These are phyloP conservation scores for Pythium sp. DNA, from an alignment of 352 stramenopile species.

Conservation along the genomic window DNA sequence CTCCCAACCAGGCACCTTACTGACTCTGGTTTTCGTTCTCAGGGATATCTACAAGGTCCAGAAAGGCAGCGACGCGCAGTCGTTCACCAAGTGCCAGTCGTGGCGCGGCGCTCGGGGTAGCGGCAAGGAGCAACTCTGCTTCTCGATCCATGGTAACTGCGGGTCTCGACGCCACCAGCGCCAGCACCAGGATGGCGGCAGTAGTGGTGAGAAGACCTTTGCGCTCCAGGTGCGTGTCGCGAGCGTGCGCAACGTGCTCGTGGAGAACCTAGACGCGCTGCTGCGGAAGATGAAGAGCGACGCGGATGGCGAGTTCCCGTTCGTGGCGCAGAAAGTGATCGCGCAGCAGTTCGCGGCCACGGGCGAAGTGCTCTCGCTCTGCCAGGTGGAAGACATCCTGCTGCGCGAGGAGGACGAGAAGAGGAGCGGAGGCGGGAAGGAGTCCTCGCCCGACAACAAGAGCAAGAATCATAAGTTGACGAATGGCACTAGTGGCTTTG, in stretches of 20 bases:
- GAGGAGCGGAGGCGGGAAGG: conserved; percentile 11
- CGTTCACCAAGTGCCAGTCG: conserved; percentile 51
- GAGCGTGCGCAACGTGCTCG: conserved; percentile 45
- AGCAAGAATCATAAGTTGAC: neutral
- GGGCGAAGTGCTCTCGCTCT: conserved; percentile 37
- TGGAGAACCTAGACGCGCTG: conserved; percentile 44
- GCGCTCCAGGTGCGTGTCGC: conserved; percentile 43
- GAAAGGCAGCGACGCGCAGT: conserved; percentile 39
- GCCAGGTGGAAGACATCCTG: conserved; percentile 44
- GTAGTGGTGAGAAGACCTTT: conserved; percentile 40
- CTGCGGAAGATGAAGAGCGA: conserved; percentile 45
- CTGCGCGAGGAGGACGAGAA: conserved; percentile 45
- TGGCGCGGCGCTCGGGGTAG: conserved; percentile 43
- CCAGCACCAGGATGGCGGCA: neutral
- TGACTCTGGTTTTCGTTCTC: neutral
- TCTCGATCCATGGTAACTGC: conserved; percentile 39
- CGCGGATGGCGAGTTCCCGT: conserved; percentile 47
- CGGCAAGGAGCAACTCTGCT: conserved; percentile 41
- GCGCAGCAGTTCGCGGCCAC: conserved; percentile 40
- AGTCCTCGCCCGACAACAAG: conserved; percentile 8
- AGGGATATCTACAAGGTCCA: conserved; percentile 46
- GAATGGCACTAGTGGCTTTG: conserved; percentile 8
- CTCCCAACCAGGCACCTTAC: neutral
- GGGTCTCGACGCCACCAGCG: neutral
- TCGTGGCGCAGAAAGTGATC: conserved; percentile 37